Evolutionary conservation across 768 basidiomycete species (phyloP).

Genomic region (Leccinum truebloodii): DNA sequence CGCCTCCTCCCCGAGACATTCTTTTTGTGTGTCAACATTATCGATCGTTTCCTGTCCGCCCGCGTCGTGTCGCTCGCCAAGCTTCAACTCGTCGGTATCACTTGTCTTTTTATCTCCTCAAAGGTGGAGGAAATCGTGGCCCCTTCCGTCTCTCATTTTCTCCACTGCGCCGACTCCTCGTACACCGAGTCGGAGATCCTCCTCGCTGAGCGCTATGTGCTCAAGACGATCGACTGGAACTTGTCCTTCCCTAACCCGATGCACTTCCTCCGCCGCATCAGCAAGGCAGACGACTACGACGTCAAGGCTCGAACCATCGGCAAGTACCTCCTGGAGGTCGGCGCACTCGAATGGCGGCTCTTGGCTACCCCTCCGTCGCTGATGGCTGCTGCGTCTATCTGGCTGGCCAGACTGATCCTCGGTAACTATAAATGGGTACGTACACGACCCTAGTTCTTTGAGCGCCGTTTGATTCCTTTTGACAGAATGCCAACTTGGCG

Average conservation of each 20-base stretch:
- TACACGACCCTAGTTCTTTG: slow-evolving; percentile 6
- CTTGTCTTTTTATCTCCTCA: slow-evolving; percentile 83
- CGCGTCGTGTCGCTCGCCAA: slow-evolving; percentile 80
- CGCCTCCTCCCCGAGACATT: slow-evolving; percentile 87
- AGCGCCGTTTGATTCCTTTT: slow-evolving; percentile 14
- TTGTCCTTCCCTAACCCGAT: slow-evolving; percentile 86
- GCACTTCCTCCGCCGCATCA: slow-evolving; percentile 83
- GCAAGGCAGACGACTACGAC: slow-evolving; percentile 93
- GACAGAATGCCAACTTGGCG: slow-evolving; percentile 76
- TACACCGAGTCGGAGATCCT: slow-evolving; percentile 81
- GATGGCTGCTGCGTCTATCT: slow-evolving; percentile 81
- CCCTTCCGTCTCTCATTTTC: slow-evolving; percentile 80
- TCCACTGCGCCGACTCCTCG: slow-evolving; percentile 74
- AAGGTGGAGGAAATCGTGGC: slow-evolving; percentile 94
- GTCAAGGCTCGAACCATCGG: slow-evolving; percentile 82
- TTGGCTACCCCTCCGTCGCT: slow-evolving; percentile 73
- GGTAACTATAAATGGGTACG: slow-evolving; percentile 88
- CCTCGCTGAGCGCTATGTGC: slow-evolving; percentile 85
- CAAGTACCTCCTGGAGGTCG: slow-evolving; percentile 90
- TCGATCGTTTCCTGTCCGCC: slow-evolving; percentile 70
- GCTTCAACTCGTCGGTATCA: slow-evolving; percentile 89
- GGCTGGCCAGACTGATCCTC: slow-evolving; percentile 80
- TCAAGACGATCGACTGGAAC: slow-evolving; percentile 86
- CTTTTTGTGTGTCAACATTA: slow-evolving; percentile 85
- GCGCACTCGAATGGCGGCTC: slow-evolving; percentile 77